Evolutionary conservation across 345 rosid genomes (phyloP).

Genomic region (Syzygium jambos): DNA sequence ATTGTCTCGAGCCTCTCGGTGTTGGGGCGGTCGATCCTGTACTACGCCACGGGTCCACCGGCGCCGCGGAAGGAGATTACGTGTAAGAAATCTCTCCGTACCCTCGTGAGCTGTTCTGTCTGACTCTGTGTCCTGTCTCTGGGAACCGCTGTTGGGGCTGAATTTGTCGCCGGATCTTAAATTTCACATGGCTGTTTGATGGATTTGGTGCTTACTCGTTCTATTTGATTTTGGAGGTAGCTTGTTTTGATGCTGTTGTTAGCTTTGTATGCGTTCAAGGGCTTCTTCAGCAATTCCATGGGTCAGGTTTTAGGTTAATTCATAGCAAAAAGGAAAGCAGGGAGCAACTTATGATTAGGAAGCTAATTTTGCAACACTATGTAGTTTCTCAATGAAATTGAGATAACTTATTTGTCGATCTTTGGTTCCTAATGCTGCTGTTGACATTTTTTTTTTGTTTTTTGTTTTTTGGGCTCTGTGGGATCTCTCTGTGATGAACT

Average conservation of each 20-base stretch:
- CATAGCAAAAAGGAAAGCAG: neutral
- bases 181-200: neutral
- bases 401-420: neutral
- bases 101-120: neutral
- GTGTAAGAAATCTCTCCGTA: neutral
- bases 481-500: neutral
- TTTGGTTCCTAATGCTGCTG: neutral
- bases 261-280: neutral
- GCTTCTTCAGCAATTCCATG: neutral
- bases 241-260: neutral
- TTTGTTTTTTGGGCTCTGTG: neutral
- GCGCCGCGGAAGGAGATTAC: conserved; percentile 17
- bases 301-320: neutral
- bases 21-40: conserved; percentile 55
- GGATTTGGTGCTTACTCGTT: neutral
- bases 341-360: neutral
- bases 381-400: neutral
- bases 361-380: neutral
- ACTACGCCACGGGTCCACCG: conserved; percentile 46
- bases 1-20: conserved; percentile 68
- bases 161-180: neutral
- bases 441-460: neutral
- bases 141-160: neutral
- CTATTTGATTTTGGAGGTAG: neutral
- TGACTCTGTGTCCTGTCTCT: neutral